Conservation (phyloP, 257 asterid species). For the Solanum raphanifolium region DNA sequence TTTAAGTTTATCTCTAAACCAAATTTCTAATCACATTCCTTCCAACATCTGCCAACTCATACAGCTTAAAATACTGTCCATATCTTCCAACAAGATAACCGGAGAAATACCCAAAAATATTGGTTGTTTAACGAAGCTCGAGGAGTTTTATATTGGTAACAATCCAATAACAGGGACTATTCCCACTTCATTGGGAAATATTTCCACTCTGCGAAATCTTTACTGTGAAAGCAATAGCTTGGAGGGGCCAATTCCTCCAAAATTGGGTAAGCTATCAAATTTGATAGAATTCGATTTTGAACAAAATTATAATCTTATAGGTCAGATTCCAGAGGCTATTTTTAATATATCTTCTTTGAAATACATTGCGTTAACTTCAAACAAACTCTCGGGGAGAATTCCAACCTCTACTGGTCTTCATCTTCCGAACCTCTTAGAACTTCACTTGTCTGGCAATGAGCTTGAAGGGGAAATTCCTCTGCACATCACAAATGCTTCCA, state of each 20-base stretch:
- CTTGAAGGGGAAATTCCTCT: too few species aligned
- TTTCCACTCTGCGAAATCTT: constrained; percentile 15
- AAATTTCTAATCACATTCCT: constrained; percentile 8
- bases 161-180: constrained; percentile 14
- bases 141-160: constrained; percentile 6
- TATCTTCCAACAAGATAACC: constrained; percentile 9
- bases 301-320: constrained; percentile 7
- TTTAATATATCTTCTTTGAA: constrained; percentile 23
- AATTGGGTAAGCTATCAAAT: constrained; percentile 15
- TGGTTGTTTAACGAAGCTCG: constrained; percentile 16
- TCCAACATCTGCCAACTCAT: constrained; percentile 13
- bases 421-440: too few species aligned
- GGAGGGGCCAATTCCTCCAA: constrained; percentile 17
- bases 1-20: constrained; percentile 11
- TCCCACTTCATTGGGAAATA: constrained; percentile 22
- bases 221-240: constrained; percentile 2
- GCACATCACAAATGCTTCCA: too few species aligned
- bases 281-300: constrained; percentile 5
- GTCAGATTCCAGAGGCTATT: constrained; percentile 18
- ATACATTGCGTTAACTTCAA: neutral
- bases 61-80: neutral
- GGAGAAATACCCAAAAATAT: constrained; percentile 21
- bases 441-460: too few species aligned
- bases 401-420: too few species aligned
- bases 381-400: too few species aligned